Evolutionary conservation across 192 early-diverging fungal species (phyloP).

Genomic region (Coemansia umbellata): DNA sequence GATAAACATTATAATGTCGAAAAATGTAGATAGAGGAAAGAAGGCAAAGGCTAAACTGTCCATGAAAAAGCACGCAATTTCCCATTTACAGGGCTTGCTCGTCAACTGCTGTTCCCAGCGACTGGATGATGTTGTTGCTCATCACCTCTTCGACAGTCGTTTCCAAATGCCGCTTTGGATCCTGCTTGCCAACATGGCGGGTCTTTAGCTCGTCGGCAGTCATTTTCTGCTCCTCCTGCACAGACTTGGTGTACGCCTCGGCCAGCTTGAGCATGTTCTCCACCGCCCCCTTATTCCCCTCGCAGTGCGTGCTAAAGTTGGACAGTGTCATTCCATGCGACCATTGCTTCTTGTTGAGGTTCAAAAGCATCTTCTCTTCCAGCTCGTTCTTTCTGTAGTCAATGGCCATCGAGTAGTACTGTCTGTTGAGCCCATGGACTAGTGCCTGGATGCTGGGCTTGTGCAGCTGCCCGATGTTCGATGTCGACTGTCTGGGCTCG

Average conservation of each 20-base stretch:
- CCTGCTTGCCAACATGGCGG: constrained; percentile 99
- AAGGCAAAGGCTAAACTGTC: too few relatives aligned
- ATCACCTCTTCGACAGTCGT: constrained; percentile 88
- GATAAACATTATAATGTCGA: background rate
- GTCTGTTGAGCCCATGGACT: constrained; percentile 96
- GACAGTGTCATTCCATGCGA: constrained; percentile 84
- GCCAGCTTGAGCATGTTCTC: constrained; percentile 87
- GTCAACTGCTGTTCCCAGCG: constrained; percentile 88
- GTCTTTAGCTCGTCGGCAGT: constrained; percentile 92
- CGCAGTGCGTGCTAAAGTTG: constrained; percentile 79
- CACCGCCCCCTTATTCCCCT: constrained; percentile 79
- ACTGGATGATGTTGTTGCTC: constrained; percentile 96
- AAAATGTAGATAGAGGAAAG: background rate
- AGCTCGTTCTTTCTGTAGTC: constrained; percentile 99
- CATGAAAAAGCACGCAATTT: too few relatives aligned
- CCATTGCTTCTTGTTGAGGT: constrained; percentile 99
- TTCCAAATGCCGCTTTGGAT: constrained; percentile 98
- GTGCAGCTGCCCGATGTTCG: constrained; percentile 97
- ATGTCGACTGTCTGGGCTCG: constrained; percentile 97
- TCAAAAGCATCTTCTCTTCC: constrained; percentile 98
- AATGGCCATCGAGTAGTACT: constrained; percentile 99
- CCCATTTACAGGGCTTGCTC: constrained; percentile 60
- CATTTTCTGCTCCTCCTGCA: constrained; percentile 94
- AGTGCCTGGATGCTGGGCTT: constrained; percentile 97
- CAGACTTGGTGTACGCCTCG: constrained; percentile 96